Evolutionary conservation across 331 rosid genomes (phyloP), one percentile per base, ranked within the genome.

Genomic region (Quercus tomentella): DNA sequence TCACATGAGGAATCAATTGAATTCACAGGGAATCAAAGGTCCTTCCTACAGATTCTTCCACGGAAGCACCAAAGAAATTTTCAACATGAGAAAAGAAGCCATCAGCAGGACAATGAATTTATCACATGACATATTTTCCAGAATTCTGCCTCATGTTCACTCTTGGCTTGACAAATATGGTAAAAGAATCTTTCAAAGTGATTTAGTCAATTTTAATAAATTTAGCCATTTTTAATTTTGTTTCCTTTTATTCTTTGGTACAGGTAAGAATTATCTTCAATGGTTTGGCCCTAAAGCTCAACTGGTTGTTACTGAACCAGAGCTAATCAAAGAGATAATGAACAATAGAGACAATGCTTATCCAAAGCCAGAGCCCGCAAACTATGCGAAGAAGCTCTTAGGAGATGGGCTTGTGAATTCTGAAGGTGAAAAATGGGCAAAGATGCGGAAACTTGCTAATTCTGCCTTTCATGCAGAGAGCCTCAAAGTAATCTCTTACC

Each of bases 181-280:
- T 45, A 45, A 45, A 56, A 3, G 4, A 21, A 41, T 69, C 25
- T 8, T 70, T 30, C 55, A 70, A 60, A 15, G 9, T 9, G 6
- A 3, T 60, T 60, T 23, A 28, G 5, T 37, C 2, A 37, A 37
- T 37, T 37, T 22, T 65, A 28, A 4, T 5, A 2, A n/a, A 56
- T 20, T 56, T 7, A 6, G 10, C n/a, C 61, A 20, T 20, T 11
- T 7, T 23, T 23, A 1, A n/a, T 23, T 5, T 60, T 60, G 14
- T 9, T 23, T 15, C 15, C 52, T 45, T 45, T 20, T 20, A 60
- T 26, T 30, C 1, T 17, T n/a, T 49, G 37, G 20, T 65, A 26
- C 70, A 86, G 87, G 89, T 35, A 80, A 81, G 14, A 83, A 74
- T 31, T 86, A 16, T 56, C 76, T 87, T 56, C 76, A 78, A 20